Conservation (phyloP, 345 rosid genomes). For the Moringa oleifera region DNA sequence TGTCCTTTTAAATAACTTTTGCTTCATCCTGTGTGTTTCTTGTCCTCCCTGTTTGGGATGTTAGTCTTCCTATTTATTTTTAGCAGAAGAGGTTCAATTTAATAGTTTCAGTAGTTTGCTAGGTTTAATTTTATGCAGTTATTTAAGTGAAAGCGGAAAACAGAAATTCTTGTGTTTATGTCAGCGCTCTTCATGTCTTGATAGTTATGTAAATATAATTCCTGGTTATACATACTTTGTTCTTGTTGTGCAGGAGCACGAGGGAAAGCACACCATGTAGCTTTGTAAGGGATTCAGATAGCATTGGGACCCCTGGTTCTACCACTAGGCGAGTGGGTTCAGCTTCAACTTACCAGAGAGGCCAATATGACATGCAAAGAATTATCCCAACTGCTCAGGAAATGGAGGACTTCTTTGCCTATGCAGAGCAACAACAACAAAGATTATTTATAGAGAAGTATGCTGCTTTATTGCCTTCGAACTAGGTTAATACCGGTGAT, state of each 20-base stretch:
- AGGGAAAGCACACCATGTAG: conserved; percentile 53
- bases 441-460: conserved; percentile 60
- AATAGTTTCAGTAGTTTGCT: not conserved
- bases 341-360: conserved; percentile 20
- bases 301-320: conserved; percentile 34
- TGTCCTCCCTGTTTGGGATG: not conserved
- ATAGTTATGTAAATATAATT: too few species aligned
- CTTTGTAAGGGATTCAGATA: conserved; percentile 30
- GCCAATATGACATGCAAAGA: conserved; percentile 12
- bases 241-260: conserved; percentile 32
- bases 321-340: conserved; percentile 30
- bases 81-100: not conserved
- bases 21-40: not conserved
- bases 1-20: conserved; percentile 1
- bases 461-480: not conserved
- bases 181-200: too few species aligned
- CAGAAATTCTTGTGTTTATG: too few species aligned
- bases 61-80: not conserved
- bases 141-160: too few species aligned
- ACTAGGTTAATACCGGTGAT: not conserved
- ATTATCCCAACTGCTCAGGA: conserved; percentile 43
- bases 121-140: not conserved
- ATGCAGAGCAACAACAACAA: conserved; percentile 49
- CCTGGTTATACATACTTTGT: not conserved
- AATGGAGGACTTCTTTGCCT: conserved; percentile 71